These are phyloP conservation scores for Vaccinium macrocarpon DNA, from an alignment of 148 eudicot genomes.

Conservation along the genomic window DNA sequence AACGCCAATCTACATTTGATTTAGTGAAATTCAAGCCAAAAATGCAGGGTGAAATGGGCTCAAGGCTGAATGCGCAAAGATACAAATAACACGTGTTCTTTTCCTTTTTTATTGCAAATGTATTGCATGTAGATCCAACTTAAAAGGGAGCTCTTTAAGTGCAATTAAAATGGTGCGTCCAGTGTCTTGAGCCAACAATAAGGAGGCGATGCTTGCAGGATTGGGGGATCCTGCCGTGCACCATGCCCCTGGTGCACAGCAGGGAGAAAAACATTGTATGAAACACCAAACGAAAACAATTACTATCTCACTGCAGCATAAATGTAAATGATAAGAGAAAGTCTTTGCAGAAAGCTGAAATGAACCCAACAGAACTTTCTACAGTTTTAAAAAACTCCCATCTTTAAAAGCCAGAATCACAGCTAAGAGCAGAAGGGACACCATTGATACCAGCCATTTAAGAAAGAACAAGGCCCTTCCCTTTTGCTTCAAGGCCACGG, in stretches of 20 bases:
- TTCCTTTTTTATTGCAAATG: background rate
- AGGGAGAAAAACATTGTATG: too few relatives aligned
- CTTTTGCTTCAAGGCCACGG: background rate
- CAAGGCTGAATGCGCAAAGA: background rate
- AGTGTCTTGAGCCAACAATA: background rate
- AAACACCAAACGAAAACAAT: too few relatives aligned
- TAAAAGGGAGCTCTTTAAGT: background rate
- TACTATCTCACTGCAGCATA: background rate
- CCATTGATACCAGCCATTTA: background rate
- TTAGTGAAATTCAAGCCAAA: background rate
- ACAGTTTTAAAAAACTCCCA: background rate
- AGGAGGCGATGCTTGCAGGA: background rate
- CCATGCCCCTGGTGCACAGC: too few relatives aligned
- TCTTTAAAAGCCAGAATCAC: background rate
- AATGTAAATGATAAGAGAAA: background rate
- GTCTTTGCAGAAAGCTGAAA: background rate
- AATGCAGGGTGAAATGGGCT: background rate
- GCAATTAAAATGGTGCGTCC: background rate
- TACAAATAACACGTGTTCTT: background rate
- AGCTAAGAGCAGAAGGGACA: background rate
- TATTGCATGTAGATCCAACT: background rate
- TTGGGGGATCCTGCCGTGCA: too few relatives aligned
- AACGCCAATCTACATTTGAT: background rate
- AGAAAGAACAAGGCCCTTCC: background rate
- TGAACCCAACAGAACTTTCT: background rate